Base-by-base conservation (phyloP, 805 yeast species). In the Ascoidea tarda region DNA sequence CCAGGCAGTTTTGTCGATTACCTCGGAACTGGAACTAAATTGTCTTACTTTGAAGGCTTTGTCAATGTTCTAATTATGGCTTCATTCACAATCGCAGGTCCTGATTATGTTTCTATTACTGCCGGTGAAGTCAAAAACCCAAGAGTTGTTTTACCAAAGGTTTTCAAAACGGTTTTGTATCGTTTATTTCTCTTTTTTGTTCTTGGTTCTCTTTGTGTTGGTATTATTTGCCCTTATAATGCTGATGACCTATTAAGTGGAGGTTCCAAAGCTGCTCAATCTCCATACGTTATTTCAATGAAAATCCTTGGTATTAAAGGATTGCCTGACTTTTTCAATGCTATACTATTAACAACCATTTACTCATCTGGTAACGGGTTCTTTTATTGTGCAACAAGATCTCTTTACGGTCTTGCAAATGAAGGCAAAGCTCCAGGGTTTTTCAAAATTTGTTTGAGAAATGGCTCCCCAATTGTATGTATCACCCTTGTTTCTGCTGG, bases 231-330 rank as follows among this genome's bases (percentile, higher is more conserved):
- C 56, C 80, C 90, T 1, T 78, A 78, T 59, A 77, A 84, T 60
- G 90, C 86, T 62, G 78, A 83, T 2, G 67, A 65, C 5, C 68
- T 87, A 55, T 68, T 75, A 21, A 21, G 28, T 21, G 28, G 28
- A 21, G 28, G 28, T 21, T 21, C 28, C 0, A 71, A 69, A 5
- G 86, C 90, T 6, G 72, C 84, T 51, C 8, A 38, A 38, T 81
- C 89, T 16, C 93, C 96, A 0, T 87, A 83, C 60, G 93, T 86
- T 51, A 78, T 88, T 59, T 91, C 91, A 2, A 87, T 88, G 88
- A 74, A 73, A 52, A 78, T 81, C 56, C 67, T 87, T 60, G 75
- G 78, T 1, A 83, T 88, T 52, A 76, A 70, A 42, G 82, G 76
- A 0, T 70, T 87, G 49, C 95, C 95, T 38, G 78, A 82, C 60